A percentile compares a stretch with the other conserved stretches of the same genome.
These are phyloP conservation scores for Clonostachys solani DNA, from an alignment of 2,329 filamentous ascomycete genomes.

Conservation along the genomic window DNA sequence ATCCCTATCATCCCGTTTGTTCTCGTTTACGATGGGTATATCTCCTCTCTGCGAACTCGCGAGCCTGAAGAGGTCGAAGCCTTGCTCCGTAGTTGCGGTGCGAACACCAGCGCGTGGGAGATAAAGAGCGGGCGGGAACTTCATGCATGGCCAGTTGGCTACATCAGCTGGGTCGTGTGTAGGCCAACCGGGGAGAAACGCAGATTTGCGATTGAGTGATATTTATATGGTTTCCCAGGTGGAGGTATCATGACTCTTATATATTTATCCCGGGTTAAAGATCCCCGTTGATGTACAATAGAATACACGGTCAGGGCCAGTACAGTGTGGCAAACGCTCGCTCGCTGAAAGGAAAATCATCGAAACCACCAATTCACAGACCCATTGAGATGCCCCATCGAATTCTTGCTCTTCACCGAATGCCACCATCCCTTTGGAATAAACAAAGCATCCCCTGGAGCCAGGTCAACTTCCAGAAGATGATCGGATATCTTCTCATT, in stretches of 20 bases:
- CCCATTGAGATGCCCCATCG: constrained; percentile 28
- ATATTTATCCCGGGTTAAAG: too few species aligned
- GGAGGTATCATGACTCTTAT: background rate
- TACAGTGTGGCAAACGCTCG: too few species aligned
- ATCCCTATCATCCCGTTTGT: constrained; percentile 65
- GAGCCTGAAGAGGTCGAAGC: constrained; percentile 60
- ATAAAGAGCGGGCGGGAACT: constrained; percentile 38
- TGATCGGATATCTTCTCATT: constrained; percentile 17
- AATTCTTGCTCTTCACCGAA: constrained; percentile 32
- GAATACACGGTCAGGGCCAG: too few species aligned
- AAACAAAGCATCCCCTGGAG: constrained; percentile 40
- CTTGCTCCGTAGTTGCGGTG: constrained; percentile 50
- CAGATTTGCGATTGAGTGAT: background rate
- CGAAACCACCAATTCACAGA: constrained; percentile 44
- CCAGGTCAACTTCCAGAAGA: constrained; percentile 50
- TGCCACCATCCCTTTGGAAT: constrained; percentile 41
- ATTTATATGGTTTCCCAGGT: background rate
- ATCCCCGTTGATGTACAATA: background rate
- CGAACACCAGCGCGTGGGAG: constrained; percentile 39
- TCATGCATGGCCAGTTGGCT: constrained; percentile 46
- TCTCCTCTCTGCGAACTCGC: constrained; percentile 64
- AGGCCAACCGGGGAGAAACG: constrained; percentile 21
- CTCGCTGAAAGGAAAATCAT: constrained; percentile 9
- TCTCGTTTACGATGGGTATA: constrained; percentile 63
- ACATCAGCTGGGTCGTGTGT: constrained; percentile 48